These are phyloP conservation scores for Phytophthora hybrid DNA, from an alignment of 352 stramenopile species.

Conservation along the genomic window DNA sequence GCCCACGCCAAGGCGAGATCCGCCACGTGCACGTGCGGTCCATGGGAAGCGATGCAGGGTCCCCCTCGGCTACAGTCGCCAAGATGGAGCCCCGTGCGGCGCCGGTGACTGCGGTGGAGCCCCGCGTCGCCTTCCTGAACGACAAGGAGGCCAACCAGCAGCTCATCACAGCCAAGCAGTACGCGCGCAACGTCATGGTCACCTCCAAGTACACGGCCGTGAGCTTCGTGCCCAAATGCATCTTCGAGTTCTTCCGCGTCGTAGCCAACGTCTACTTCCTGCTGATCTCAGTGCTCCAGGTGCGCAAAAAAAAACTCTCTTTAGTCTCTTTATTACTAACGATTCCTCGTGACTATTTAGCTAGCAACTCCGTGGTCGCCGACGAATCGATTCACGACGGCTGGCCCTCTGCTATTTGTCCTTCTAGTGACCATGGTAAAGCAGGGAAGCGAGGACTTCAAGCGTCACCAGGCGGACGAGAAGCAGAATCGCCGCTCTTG, in stretches of 20 bases:
- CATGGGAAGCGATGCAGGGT: conserved; percentile 26
- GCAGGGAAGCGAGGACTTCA: conserved; percentile 73
- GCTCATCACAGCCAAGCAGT: conserved; percentile 54
- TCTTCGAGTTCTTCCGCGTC: conserved; percentile 94
- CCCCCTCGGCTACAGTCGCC: conserved; percentile 27
- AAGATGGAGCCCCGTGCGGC: neutral
- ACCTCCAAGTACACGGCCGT: conserved; percentile 93
- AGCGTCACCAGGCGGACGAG: conserved; percentile 72
- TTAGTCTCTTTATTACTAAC: neutral
- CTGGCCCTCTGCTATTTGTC: conserved; percentile 74
- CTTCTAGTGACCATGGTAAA: conserved; percentile 82
- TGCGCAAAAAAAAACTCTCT: conserved; percentile 9
- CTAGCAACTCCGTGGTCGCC: conserved; percentile 69
- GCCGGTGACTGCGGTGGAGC: conserved; percentile 33
- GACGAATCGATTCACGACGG: conserved; percentile 79
- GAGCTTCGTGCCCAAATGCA: conserved; percentile 94
- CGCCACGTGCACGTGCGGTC: conserved; percentile 24
- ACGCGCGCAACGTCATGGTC: conserved; percentile 83
- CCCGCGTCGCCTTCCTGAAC: conserved; percentile 66
- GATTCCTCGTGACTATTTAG: conserved; percentile 29
- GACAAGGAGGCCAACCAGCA: conserved; percentile 60
- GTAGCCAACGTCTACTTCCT: conserved; percentile 97
- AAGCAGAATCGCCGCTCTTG: conserved; percentile 70
- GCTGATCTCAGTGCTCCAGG: conserved; percentile 92
- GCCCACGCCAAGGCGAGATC: conserved; percentile 10